A percentile compares a stretch with the other conserved stretches of the same genome.
phyloP scores from a whole-genome alignment of 73 alveolate species.

The Stentor coeruleus region DNA sequence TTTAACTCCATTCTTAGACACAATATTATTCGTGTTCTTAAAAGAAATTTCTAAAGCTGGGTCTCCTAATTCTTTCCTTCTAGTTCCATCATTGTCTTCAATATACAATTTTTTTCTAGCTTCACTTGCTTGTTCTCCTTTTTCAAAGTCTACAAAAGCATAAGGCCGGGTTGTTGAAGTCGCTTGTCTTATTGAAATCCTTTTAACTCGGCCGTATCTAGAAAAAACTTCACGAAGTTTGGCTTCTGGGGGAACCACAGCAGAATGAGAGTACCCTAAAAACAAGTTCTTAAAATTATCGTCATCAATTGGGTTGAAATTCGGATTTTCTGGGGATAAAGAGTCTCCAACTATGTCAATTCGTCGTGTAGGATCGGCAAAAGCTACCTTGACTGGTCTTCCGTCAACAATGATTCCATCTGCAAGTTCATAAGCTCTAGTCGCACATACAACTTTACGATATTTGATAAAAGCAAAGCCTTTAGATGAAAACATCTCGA shows the following conservation, averaged over 20 bases:
- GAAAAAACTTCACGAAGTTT: slow-evolving; percentile 22
- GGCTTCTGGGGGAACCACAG: slow-evolving; percentile 18
- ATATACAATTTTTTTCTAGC: slow-evolving; percentile 19
- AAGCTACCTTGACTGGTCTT: slow-evolving; percentile 24
- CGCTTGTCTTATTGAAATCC: slow-evolving; percentile 15
- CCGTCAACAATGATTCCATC: slow-evolving; percentile 24
- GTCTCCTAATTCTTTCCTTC: slow-evolving; percentile 23
- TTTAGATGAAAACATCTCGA: slow-evolving; percentile 29
- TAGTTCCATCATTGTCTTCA: slow-evolving; percentile 24
- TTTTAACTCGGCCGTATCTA: slow-evolving; percentile 2
- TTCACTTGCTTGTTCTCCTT: slow-evolving; percentile 22
- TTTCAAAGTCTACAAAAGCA: slow-evolving; percentile 29
- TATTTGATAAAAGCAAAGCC: slow-evolving; percentile 24
- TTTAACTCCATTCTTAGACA: not conserved
- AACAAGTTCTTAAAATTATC: slow-evolving; percentile 3
- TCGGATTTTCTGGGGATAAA: not conserved
- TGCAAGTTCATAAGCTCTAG: slow-evolving; percentile 23
- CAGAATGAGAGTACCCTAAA: slow-evolving; percentile 20
- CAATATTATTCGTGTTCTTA: slow-evolving; percentile 20
- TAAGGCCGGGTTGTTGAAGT: slow-evolving; percentile 17
- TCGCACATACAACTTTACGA: slow-evolving; percentile 26
- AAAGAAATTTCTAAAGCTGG: slow-evolving; percentile 26
- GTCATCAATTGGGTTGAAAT: slow-evolving; percentile 22
- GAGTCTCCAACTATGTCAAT: slow-evolving; percentile 26
- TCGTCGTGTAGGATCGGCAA: slow-evolving; percentile 31